Percentiles rank a stretch among this genome's conserved stretches.
These are phyloP conservation scores for Paramecium sonneborni DNA, from an alignment of 73 alveolate species.

Conservation along the genomic window DNA sequence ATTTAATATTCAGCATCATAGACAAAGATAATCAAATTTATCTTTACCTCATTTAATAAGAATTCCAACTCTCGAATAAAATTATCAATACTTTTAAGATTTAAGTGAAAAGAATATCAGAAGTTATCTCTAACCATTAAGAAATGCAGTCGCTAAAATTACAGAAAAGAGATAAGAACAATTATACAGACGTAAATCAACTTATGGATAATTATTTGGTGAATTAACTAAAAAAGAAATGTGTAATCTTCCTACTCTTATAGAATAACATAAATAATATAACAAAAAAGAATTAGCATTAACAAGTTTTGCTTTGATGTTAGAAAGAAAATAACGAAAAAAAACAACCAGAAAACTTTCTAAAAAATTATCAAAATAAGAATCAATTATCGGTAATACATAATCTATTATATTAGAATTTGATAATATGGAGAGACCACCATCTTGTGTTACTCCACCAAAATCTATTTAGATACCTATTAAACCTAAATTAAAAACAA, in stretches of 20 bases:
- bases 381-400: background rate
- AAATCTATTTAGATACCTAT: background rate
- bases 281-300: background rate
- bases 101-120: background rate
- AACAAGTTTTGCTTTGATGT: background rate
- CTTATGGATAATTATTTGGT: background rate
- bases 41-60: background rate
- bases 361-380: background rate
- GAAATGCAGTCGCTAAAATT: background rate
- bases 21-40: background rate
- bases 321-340: background rate
- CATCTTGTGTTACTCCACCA: background rate
- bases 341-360: background rate
- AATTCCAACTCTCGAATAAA: background rate
- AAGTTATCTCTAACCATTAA: background rate
- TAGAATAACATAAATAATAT: background rate
- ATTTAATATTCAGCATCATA: background rate
- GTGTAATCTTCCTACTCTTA: background rate
- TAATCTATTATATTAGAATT: background rate
- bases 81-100: background rate
- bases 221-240: background rate
- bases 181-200: background rate
- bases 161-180: background rate
- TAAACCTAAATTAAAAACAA: background rate
- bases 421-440: constrained; percentile 30